These are phyloP conservation scores for Helicosporidium sp. DNA, from an alignment of 139 green algal species.

Conservation along the genomic window DNA sequence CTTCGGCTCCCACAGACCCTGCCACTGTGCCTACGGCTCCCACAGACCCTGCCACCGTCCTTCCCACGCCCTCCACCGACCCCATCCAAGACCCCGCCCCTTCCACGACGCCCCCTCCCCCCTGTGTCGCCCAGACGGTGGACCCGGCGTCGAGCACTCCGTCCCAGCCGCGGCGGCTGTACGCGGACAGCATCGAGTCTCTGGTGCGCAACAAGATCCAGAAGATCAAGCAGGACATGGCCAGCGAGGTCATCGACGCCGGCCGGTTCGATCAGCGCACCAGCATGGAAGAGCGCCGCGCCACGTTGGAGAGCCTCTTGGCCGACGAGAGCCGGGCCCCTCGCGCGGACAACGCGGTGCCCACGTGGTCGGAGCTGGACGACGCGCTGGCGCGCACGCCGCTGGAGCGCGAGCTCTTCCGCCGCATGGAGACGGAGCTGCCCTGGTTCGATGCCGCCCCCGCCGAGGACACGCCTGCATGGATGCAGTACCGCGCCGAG, in stretches of 20 bases:
- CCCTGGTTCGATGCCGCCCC: conserved; percentile 9
- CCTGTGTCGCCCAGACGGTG: too few relatives aligned
- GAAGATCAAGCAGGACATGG: conserved; percentile 95
- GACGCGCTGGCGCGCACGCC: conserved; percentile 23
- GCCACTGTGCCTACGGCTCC: too few relatives aligned
- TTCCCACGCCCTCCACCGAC: background rate
- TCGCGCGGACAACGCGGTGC: conserved; percentile 35
- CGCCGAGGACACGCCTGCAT: conserved; percentile 1
- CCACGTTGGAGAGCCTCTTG: conserved; percentile 65
- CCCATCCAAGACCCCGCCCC: background rate
- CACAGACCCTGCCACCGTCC: too few relatives aligned
- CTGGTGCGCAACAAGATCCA: conserved; percentile 93
- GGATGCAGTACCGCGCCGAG: background rate
- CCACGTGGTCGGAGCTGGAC: conserved; percentile 36
- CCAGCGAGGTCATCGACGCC: conserved; percentile 85
- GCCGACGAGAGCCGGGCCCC: conserved; percentile 36
- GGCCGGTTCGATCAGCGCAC: conserved; percentile 84
- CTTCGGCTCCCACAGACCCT: too few relatives aligned
- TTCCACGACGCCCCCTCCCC: background rate
- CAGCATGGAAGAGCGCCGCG: conserved; percentile 62
- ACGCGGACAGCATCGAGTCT: conserved; percentile 76
- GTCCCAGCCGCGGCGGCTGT: too few relatives aligned
- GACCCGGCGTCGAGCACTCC: too few relatives aligned
- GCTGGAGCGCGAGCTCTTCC: background rate
- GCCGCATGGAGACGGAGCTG: background rate